Evolutionary conservation across 768 basidiomycete species (phyloP), one percentile per base, ranked within the genome.

Genomic region (Lanmaoa rubissima): DNA sequence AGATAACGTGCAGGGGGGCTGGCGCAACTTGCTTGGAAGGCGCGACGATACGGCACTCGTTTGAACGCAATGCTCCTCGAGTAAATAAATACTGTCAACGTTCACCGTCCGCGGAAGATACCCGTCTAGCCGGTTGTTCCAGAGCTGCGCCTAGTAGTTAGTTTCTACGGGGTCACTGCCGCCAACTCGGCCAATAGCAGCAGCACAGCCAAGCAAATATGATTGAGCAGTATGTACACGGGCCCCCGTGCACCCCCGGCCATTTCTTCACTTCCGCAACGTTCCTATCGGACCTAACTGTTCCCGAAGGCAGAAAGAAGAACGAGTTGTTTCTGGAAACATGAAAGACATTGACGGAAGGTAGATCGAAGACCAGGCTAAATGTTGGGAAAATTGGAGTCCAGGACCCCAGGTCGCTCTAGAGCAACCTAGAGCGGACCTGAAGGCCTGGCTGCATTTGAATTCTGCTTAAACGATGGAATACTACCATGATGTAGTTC

Each of bases 211-310:
- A 24, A 57, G 58, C 45, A n/a, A 58, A 51, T 58, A 56, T 36
- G 38, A 44, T 31, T 44, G 48, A 28, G 35, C 31, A 21, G 24
- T n/a, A n/a, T 26, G 31, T 14, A 24, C 63, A 31, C 54, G 21
- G 48, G 35, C 52, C 64, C 65, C 67, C 60, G 64, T 46, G 13
- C 62, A 69, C 67, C 66, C 59, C 44, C 35, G 32, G 3, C 21
- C 35, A 53, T 28, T 26, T 48, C 34, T 21, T 19, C 5, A 40
- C 46, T 19, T 45, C 43, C 51, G 41, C 4, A 54, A 0, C 13
- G n/a, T 40, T 46, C 35, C 53, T 42, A 47, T 32, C 6, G 28
- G 6, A 28, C 28, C 28, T 28, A 28, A 28, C n/a, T 52, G 59
- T 39, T 55, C 19, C 43, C 17, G 28, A 45, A 47, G 36, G 8